Base-by-base conservation (phyloP, 345 rosid species). In the Citrus australasica region DNA sequence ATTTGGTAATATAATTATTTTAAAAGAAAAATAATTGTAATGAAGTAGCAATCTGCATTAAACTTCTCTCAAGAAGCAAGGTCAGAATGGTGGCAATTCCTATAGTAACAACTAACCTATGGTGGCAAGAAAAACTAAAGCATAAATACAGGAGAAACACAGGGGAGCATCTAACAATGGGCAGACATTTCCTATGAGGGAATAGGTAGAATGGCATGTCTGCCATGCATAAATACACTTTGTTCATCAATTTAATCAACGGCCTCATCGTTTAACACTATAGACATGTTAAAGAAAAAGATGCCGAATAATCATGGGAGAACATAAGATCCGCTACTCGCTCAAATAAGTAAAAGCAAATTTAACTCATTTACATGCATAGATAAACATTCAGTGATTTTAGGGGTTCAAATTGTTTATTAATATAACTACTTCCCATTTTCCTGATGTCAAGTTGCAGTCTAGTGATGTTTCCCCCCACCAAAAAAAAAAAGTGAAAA, bases 401-500 rank as follows among this genome's bases (percentile, higher is more conserved):
- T 37, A n/a, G 33, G 51, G 24, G 33, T 37, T 37, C 25, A 73
- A 6, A 17, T 58, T 59, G 64, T 51, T 67, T 32, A 28, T 13
- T 72, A 46, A 67, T 51, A 75, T 51, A 46, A 38, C 35, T 32
- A 37, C 40, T 76, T 58, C 62, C 59, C 16, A 53, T 37, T 42
- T 75, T 37, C 51, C 69, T 70, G 46, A 9, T 38, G 56, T 67
- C 35, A 79, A 42, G 69, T 53, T 81, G 30, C n/a, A 46, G 51
- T 56, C 64, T 17, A 33, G 48, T 72, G 59, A 28, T 30, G 24
- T 66, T 76, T 76, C 42, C 74, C 35, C n/a, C 40, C 40, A 7
- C 40, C 40, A 35, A 7, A 37, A 37, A 35, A 35, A 37, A 37
- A 1, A 1, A 7, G 40, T 37, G 40, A 37, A 37, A 37, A 7